A percentile compares a stretch with the other conserved stretches of the same genome.
phyloP scores from a whole-genome alignment of 176 grass and related monocot species.

The Dendrocalamus sinicus region DNA sequence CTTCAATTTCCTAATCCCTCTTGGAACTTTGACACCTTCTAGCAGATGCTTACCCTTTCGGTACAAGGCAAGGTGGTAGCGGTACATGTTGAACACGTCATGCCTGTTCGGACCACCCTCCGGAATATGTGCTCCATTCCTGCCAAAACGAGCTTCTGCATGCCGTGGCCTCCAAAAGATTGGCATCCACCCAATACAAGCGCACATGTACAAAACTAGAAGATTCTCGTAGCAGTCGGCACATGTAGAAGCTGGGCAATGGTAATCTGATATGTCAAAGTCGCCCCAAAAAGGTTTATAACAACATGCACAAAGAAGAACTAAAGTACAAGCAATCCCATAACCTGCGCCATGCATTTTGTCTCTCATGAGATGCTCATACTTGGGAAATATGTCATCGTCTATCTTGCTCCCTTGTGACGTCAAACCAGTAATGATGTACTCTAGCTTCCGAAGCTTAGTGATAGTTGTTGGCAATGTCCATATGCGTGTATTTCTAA shows the following conservation, averaged over 20 bases:
- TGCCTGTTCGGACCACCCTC: too few species aligned
- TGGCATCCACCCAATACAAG: too few species aligned
- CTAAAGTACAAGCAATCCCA: too few species aligned
- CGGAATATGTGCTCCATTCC: too few species aligned
- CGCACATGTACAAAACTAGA: too few species aligned
- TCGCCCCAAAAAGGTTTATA: too few species aligned
- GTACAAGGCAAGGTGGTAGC: neutral
- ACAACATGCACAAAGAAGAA: too few species aligned
- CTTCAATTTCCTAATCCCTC: neutral
- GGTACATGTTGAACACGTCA: neutral
- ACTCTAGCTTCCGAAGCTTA: neutral
- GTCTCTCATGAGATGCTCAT: too few species aligned
- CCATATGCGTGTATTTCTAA: neutral
- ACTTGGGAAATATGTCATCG: neutral
- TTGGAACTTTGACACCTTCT: neutral
- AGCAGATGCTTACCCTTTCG: accelerated
- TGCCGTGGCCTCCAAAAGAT: neutral
- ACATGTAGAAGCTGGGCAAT: too few species aligned
- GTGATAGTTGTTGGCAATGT: neutral
- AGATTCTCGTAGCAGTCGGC: too few species aligned
- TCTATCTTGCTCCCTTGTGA: neutral
- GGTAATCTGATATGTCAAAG: too few species aligned
- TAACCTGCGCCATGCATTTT: too few species aligned
- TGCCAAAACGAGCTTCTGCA: neutral
- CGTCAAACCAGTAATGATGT: neutral